These are phyloP conservation scores for Mycena crocata DNA, from an alignment of 768 basidiomycete species.

Conservation along the genomic window DNA sequence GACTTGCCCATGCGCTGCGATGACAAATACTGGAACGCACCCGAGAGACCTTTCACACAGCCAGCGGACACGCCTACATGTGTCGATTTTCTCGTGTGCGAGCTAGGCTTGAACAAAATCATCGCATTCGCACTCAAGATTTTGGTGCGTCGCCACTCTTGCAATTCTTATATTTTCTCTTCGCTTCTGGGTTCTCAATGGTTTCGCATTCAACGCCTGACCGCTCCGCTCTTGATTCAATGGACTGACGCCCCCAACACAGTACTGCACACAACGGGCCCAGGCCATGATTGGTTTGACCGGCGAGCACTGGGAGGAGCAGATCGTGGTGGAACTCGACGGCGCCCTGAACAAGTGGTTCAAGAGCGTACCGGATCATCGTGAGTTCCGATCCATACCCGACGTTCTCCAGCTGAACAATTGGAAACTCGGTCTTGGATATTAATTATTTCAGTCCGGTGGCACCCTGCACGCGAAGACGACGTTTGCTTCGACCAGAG, in stretches of 20 bases:
- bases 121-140: constrained; percentile 17
- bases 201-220: too few species aligned
- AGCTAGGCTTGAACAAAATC: constrained; percentile 20
- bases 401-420: too few species aligned
- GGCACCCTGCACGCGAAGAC: constrained; percentile 55
- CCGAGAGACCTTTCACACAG: too few species aligned
- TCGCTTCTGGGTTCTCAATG: neutral
- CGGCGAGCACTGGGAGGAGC: constrained; percentile 17
- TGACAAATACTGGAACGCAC: too few species aligned
- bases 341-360: constrained; percentile 65
- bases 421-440: too few species aligned
- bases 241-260: too few species aligned
- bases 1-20: too few species aligned
- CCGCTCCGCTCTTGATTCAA: too few species aligned
- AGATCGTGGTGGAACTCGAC: constrained; percentile 34
- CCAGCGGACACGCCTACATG: too few species aligned
- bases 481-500: constrained; percentile 47
- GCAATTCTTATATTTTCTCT: too few species aligned
- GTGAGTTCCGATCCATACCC: constrained; percentile 37
- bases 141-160: neutral
- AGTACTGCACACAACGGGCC: constrained; percentile 25
- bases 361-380: constrained; percentile 57
- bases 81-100: too few species aligned
- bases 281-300: constrained; percentile 8
- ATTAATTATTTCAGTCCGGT: too few species aligned